These are phyloP conservation scores for Asterella californica DNA, from an alignment of 225 moss, liverwort and hornwort genomes.

Conservation along the genomic window DNA sequence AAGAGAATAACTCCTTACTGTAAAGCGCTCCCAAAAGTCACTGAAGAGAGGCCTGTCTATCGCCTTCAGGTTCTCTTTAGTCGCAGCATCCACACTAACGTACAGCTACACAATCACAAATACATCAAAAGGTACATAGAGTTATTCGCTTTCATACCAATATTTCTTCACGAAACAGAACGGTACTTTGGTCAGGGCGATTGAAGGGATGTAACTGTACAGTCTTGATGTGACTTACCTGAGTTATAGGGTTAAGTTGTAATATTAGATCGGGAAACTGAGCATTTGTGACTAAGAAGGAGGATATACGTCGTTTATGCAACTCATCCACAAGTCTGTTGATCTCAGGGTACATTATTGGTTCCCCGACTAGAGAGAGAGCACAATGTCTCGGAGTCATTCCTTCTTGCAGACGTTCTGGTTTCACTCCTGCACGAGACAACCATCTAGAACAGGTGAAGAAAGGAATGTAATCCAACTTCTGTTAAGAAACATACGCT, in stretches of 20 bases:
- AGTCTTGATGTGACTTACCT: constrained; percentile 45
- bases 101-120: constrained; percentile 61
- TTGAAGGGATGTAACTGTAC: background rate
- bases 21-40: constrained; percentile 97
- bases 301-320: constrained; percentile 77
- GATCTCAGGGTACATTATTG: constrained; percentile 99
- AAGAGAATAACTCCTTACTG: constrained; percentile 48
- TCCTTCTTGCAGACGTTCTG: constrained; percentile 89
- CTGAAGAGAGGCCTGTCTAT: constrained; percentile 91
- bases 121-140: constrained; percentile 1
- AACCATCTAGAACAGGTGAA: background rate
- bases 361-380: constrained; percentile 91
- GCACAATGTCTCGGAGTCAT: constrained; percentile 97
- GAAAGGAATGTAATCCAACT: background rate
- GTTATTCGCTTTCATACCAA: background rate
- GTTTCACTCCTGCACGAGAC: constrained; percentile 67
- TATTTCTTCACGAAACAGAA: background rate
- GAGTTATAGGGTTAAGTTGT: constrained; percentile 77
- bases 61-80: constrained; percentile 93
- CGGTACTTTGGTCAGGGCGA: background rate
- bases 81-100: constrained; percentile 97
- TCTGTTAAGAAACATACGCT: background rate
- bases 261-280: constrained; percentile 91
- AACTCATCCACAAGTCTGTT: constrained; percentile 87
- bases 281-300: constrained; percentile 92